These are phyloP conservation scores for Sarcodon aspratus DNA, from an alignment of 768 basidiomycete species.

Conservation along the genomic window DNA sequence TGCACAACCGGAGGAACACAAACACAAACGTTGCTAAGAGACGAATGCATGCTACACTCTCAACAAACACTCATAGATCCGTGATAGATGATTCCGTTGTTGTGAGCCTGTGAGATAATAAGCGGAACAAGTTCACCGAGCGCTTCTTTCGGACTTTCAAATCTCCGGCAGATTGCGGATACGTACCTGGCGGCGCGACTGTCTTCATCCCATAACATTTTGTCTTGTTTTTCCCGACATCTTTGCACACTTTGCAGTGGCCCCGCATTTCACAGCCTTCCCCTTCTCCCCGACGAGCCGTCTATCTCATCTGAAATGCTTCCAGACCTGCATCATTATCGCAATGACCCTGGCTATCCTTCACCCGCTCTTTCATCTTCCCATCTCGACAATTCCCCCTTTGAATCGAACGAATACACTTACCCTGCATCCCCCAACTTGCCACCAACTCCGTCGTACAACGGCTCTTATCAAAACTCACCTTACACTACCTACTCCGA, in stretches of 20 bases:
- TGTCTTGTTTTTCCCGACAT: neutral
- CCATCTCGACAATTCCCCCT: conserved; percentile 14
- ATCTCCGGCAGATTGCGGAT: too few species aligned
- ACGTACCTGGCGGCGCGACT: neutral
- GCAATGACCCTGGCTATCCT: neutral
- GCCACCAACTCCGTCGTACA: conserved; percentile 44
- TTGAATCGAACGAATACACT: conserved; percentile 29
- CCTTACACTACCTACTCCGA: conserved; percentile 63
- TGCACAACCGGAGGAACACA: too few species aligned
- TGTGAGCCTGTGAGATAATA: too few species aligned
- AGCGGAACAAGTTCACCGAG: too few species aligned
- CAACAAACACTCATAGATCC: too few species aligned
- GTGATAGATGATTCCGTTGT: too few species aligned
- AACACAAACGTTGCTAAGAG: too few species aligned
- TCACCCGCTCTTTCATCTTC: conserved; percentile 6
- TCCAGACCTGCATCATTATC: neutral
- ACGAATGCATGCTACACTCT: too few species aligned
- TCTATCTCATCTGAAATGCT: neutral
- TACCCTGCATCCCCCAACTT: conserved; percentile 26
- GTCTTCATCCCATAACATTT: neutral
- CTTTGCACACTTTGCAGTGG: neutral
- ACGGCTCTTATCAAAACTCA: conserved; percentile 59
- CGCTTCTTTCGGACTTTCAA: too few species aligned
- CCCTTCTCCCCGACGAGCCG: neutral
- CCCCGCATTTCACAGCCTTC: neutral